Evolutionary conservation across 495 filamentous ascomycete species (phyloP), one percentile per base, ranked within the genome.

Genomic region (Lindgomyces ingoldianus): DNA sequence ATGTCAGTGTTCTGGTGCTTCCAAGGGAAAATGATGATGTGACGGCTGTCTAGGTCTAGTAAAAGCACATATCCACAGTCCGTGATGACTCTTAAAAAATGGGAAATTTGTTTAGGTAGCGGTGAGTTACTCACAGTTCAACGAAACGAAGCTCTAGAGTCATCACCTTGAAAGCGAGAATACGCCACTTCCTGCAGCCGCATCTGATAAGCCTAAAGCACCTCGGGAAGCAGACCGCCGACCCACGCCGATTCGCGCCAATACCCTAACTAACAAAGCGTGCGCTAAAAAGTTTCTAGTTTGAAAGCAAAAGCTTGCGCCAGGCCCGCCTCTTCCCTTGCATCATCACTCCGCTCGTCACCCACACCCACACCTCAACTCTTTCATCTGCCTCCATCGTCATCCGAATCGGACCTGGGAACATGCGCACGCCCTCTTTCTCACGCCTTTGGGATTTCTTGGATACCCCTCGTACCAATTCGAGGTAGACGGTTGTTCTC

Each of bases 151-250:
- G 47, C 44, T 45, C 47, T 48, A 22, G 53, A 65, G 62, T 58
- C 62, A 65, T 56, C 18, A 41, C 22, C 9, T 14, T 2, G 18
- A 58, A 45, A 57, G 33, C 19, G 24, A n/a, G 18, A 19, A 58
- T 42, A 36, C 47, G 18, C 24, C 58, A 19, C 42, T 29, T 8
- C 39, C 25, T 60, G 57, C 49, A 56, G 41, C 9, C 29, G 18
- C 51, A 64, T 64, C 60, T 64, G 60, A 64, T 64, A 64, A 64
- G n/a, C n/a, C n/a, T n/a, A n/a, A n/a, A n/a, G n/a, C n/a, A n/a
- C n/a, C n/a, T n/a, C n/a, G n/a, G n/a, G n/a, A n/a, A n/a, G n/a
- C n/a, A n/a, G n/a, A n/a, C n/a, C n/a, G n/a, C 33, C 33, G 51
- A 42, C 29, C 49, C 18, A 26, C 47, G 12, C 29, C 25, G 45